Evolutionary conservation across 768 basidiomycete species (phyloP), one percentile per base, ranked within the genome.

Genomic region (Coprinopsis cinerea): DNA sequence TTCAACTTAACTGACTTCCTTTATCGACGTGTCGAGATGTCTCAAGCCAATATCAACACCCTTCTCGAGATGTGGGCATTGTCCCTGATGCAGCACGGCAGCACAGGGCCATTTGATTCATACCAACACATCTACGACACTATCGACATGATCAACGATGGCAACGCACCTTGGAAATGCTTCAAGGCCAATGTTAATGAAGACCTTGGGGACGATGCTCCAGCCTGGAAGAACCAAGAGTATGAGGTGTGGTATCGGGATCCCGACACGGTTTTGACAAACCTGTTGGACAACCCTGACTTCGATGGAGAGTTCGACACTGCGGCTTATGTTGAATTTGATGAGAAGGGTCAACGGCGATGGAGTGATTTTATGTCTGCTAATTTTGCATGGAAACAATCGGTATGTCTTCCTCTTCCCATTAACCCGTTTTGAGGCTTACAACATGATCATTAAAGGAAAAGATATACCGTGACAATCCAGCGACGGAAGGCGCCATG

Each of bases 351-450:
- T 0, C 52, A 67, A n/a, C 54, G 65, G 0, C 57, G 49, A 1
- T 71, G 56, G 51, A 49, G 37, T 26, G 59, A 76, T 48, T 57
- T 74, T 11, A 72, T 77, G 69, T 72, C 72, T 0, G 72, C 66
- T 2, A 59, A 67, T 27, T 72, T 59, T 53, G 63, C 64, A 0
- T 75, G 68, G 68, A 49, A 55, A 5, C 70, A 75, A 42, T 61
- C 62, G 11, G 70, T 71, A 57, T 7, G 62, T 63, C 17, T n/a
- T 45, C 44, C 15, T 28, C 24, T 23, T 17, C 22, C n/a, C n/a
- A n/a, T n/a, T n/a, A n/a, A n/a, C 41, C 40, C 26, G 22, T 30
- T 39, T 32, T 42, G 28, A 37, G 24, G 14, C 24, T 28, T 43
- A 37, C 22, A 17, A 35, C 18, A 17, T 15, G 13, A 17, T 24